Conservation (phyloP, 192 early-diverging fungal genomes). For the Umbelopsis sp. region DNA sequence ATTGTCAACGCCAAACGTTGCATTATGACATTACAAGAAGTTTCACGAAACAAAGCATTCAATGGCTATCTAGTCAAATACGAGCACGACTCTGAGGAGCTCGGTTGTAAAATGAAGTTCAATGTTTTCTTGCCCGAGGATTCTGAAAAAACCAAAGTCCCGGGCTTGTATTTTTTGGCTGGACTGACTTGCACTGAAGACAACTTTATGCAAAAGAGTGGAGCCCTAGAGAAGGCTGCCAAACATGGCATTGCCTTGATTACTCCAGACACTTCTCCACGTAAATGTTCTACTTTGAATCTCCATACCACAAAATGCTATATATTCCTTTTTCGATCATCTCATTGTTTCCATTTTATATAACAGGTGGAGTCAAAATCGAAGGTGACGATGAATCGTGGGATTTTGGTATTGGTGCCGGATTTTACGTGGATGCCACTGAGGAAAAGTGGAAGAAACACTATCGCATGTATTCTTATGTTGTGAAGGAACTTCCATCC, state of each 20-base stretch:
- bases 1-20: background rate
- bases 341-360: constrained; percentile 13
- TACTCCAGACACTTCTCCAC: constrained; percentile 88
- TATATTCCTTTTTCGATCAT: background rate
- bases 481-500: constrained; percentile 71
- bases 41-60: constrained; percentile 68
- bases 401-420: constrained; percentile 70
- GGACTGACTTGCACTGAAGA: constrained; percentile 88
- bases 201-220: constrained; percentile 88
- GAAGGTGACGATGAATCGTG: constrained; percentile 72
- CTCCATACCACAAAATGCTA: background rate
- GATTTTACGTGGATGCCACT: constrained; percentile 80
- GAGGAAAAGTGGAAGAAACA: constrained; percentile 69
- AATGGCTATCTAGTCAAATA: constrained; percentile 75
- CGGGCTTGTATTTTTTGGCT: constrained; percentile 74
- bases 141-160: constrained; percentile 35
- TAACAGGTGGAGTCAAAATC: constrained; percentile 58
- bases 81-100: constrained; percentile 62
- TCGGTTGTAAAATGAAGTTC: constrained; percentile 76
- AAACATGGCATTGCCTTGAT: constrained; percentile 75
- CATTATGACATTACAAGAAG: constrained; percentile 35
- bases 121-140: constrained; percentile 73
- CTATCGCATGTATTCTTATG: constrained; percentile 87
- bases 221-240: constrained; percentile 66
- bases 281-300: constrained; percentile 34